A percentile compares a stretch with the other conserved stretches of the same genome.
phyloP scores from a whole-genome alignment of 140 eudicot genomes.

The Artemisia princeps region DNA sequence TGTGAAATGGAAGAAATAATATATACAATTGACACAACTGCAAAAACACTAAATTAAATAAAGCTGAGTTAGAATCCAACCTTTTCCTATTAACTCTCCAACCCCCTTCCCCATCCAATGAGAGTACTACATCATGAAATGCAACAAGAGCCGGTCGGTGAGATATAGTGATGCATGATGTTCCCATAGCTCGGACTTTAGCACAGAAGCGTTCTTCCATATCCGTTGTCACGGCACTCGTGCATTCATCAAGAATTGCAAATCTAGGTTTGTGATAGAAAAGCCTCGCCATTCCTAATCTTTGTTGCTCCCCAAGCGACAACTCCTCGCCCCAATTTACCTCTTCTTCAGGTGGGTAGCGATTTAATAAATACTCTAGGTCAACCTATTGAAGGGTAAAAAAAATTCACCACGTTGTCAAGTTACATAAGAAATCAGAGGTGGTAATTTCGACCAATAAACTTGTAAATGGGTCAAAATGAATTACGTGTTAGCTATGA shows the following conservation, averaged over 20 bases:
- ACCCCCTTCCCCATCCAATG: conserved; percentile 99
- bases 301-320: conserved; percentile 93
- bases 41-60: neutral
- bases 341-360: conserved; percentile 90
- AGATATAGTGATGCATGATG: conserved; percentile 96
- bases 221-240: conserved; percentile 99
- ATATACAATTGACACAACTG: conserved; percentile 10
- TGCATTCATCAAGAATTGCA: conserved; percentile 97
- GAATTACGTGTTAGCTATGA: neutral
- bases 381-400: conserved; percentile 55
- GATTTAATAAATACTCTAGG: conserved; percentile 88
- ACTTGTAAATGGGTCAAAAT: neutral
- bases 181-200: conserved; percentile 97
- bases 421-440: neutral
- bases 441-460: neutral
- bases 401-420: conserved; percentile 8
- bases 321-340: conserved; percentile 98
- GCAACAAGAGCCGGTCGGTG: conserved; percentile 99
- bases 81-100: conserved; percentile 81
- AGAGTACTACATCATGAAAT: conserved; percentile 85
- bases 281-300: conserved; percentile 98
- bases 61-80: conserved; percentile 31
- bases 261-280: conserved; percentile 96
- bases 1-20: conserved; percentile 20
- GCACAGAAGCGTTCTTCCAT: conserved; percentile 98